These are phyloP conservation scores for Metarhizium sp. DNA, from an alignment of 2,329 filamentous ascomycete genomes.

Conservation along the genomic window DNA sequence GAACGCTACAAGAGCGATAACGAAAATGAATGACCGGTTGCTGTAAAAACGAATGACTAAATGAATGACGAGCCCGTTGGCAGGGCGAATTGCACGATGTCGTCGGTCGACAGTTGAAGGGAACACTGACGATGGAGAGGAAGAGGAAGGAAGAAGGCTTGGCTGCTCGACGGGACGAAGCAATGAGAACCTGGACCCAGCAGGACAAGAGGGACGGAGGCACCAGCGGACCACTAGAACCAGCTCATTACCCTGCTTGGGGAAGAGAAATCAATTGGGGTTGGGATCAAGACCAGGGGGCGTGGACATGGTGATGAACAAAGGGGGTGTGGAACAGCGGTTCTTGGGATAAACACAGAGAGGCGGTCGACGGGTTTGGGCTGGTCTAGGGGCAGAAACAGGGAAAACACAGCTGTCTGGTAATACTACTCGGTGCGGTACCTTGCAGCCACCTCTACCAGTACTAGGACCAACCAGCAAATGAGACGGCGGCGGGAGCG, in stretches of 20 bases:
- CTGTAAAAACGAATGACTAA: slow-evolving; percentile 22
- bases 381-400: too few species aligned
- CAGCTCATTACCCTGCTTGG: not conserved
- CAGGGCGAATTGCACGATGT: slow-evolving; percentile 30
- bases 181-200: slow-evolving; percentile 9
- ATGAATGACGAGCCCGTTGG: slow-evolving; percentile 50
- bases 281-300: not conserved
- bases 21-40: slow-evolving; percentile 31
- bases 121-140: slow-evolving; percentile 23
- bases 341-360: not conserved
- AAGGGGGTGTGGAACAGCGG: slow-evolving; percentile 1
- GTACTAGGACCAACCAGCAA: too few species aligned
- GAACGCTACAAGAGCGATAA: not conserved
- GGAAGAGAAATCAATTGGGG: not conserved
- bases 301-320: not conserved
- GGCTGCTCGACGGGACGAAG: slow-evolving; percentile 14
- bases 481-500: too few species aligned
- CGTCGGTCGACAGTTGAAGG: slow-evolving; percentile 25
- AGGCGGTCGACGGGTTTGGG: too few species aligned
- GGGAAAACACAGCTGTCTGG: too few species aligned
- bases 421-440: too few species aligned
- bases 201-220: not conserved
- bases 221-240: not conserved
- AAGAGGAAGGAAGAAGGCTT: slow-evolving; percentile 15
- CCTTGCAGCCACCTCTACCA: too few species aligned